Evolutionary conservation across 768 basidiomycete genomes (phyloP), one percentile per base, ranked within the genome.

Genomic region (Leccinum rimulosum): DNA sequence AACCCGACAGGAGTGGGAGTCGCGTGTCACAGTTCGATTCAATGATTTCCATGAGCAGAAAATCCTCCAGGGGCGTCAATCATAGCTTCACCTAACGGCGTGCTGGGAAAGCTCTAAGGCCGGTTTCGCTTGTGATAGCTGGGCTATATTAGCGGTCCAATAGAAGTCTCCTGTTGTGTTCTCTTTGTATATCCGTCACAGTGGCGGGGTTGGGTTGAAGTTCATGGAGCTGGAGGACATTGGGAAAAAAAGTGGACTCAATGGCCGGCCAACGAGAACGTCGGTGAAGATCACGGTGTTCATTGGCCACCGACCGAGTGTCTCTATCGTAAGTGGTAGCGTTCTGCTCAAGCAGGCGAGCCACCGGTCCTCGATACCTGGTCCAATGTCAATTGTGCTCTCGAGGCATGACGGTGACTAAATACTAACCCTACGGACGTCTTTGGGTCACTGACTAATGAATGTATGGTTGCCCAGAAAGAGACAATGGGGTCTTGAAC

Each of bases 41-140:
- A 6, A 54, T 61, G 58, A 64, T 64, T 52, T 31, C 50, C 52
- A 12, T 31, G 50, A 54, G 9, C 47, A 43, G 33, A 50, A 45
- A 11, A 52, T 19, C 28, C 17, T 22, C 12, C 27, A 15, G 3
- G 35, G 1, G 4, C 15, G 33, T 15, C 4, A 50, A 52, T 12
- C 31, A 14, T 31, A 6, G 19, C 54, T 40, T 28, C 43, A 54
- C 17, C 33, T 15, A 12, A 40, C 12, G 2, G 33, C 12, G 35
- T 40, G 19, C 17, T 55, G 62, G 40, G 27, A 14, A 9, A 15
- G 4, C 30, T n/a, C 9, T 3, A 5, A 28, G 15, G n/a, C 1
- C 22, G 27, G 45, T 25, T n/a, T 49, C 40, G 6, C 51, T 61
- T 30, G 56, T 14, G 47, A 55, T 40, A 28, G 22, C 15, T 17